Evolutionary conservation across 2,329 filamentous ascomycete species (phyloP), one percentile per base, ranked within the genome.

Genomic region (Penicillium griseofulvum): DNA sequence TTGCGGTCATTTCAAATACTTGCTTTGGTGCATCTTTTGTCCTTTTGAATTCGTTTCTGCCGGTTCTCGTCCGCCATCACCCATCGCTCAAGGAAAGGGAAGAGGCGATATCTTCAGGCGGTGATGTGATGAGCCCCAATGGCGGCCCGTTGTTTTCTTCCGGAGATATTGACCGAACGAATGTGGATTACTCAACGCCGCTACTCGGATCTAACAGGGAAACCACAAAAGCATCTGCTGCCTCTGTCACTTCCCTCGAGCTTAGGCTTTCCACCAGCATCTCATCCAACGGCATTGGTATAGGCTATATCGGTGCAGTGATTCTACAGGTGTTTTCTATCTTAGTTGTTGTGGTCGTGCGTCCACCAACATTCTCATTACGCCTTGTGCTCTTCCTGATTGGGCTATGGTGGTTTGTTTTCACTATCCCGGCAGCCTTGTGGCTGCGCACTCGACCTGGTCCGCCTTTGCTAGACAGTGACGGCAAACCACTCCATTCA

Each of bases 21-120:
- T 93, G 91, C 42, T 96, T 97, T 69, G 94, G 94, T 22, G 91
- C 92, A 16, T 96, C 91, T 0, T 97, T 96, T 71, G 94, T 99
- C 3, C 81, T 99, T 12, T 78, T 99, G 43, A 99, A 99, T 75
- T 96, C 92, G 0, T 99, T 97, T 67, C 78, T 99, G 41, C 94
- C 94, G 0, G 79, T 99, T 9, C 81, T 99, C 10, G 94, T 97
- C 54, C 85, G 93, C 44, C 86, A 96, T 69, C 91, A 97, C 71
- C 87, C 89, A 11, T 74, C 74, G 34, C 71, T 76, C 53, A 72
- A 71, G 41, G 54, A 60, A 29, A 38, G 26, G 22, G 55, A 55
- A 44, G 55, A 39, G 42, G 26, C 45, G 9, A 14, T 47, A 26
- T 45, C 44, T 1, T 14, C 49, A 11, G n/a, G 48, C 17, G 49